Conservation (phyloP, 2,329 filamentous ascomycete species). For the Trichoderma sp. region DNA sequence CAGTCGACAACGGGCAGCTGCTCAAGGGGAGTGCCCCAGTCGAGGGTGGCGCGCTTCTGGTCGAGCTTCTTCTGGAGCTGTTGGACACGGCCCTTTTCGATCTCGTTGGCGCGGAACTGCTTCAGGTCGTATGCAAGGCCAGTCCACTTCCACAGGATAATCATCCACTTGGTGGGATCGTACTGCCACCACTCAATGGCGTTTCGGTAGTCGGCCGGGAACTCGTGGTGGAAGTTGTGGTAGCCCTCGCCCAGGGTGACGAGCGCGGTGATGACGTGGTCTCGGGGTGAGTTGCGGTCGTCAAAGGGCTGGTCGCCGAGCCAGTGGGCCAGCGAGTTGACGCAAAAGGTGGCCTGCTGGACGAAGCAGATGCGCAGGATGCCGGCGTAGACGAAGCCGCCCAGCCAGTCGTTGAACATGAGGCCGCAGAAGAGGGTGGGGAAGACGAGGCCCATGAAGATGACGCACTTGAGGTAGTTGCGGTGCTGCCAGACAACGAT, state of each 20-base stretch:
- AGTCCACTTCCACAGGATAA: slow-evolving; percentile 79
- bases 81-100: slow-evolving; percentile 86
- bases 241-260: slow-evolving; percentile 86
- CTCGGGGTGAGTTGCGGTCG: slow-evolving; percentile 85
- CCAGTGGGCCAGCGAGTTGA: slow-evolving; percentile 89
- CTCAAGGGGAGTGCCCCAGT: slow-evolving; percentile 84
- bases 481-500: slow-evolving; percentile 86
- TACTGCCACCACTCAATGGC: slow-evolving; percentile 90
- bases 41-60: slow-evolving; percentile 75
- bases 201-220: slow-evolving; percentile 90
- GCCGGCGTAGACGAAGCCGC: slow-evolving; percentile 80
- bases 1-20: slow-evolving; percentile 81
- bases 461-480: slow-evolving; percentile 77
- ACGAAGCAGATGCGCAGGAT: slow-evolving; percentile 87
- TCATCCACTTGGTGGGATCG: slow-evolving; percentile 87
- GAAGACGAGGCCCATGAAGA: slow-evolving; percentile 73
- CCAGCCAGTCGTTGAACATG: slow-evolving; percentile 75
- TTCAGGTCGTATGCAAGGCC: slow-evolving; percentile 84
- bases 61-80: slow-evolving; percentile 91
- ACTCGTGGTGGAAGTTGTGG: slow-evolving; percentile 96
- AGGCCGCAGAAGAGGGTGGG: slow-evolving; percentile 73
- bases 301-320: slow-evolving; percentile 90
- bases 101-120: slow-evolving; percentile 88
- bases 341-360: slow-evolving; percentile 89
- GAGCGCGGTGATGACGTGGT: slow-evolving; percentile 81